These are phyloP conservation scores for Aspergillus niger DNA, from an alignment of 2,329 filamentous ascomycete species.

Conservation along the genomic window DNA sequence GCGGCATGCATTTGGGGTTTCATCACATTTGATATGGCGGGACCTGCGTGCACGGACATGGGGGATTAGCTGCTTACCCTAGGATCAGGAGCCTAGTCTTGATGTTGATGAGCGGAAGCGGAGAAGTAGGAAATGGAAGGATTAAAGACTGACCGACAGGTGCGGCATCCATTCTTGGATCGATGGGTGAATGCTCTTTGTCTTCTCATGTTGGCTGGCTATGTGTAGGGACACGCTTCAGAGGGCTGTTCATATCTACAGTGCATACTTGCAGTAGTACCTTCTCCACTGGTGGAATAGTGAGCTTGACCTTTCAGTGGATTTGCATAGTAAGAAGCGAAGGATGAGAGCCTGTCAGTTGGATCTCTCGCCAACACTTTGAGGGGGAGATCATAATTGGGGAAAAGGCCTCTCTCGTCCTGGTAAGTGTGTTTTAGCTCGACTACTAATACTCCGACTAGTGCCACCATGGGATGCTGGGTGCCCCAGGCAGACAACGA, in stretches of 20 bases:
- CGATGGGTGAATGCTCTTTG: background rate
- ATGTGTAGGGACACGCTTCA: background rate
- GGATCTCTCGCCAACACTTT: too few species aligned
- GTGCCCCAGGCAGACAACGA: too few species aligned
- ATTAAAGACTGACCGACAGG: conserved; percentile 1
- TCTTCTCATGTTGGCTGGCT: background rate
- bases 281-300: too few species aligned
- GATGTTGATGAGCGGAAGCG: background rate
- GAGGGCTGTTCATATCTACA: background rate
- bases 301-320: too few species aligned
- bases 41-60: background rate
- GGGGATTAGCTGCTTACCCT: background rate
- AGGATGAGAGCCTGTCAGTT: too few species aligned
- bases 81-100: background rate
- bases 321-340: too few species aligned
- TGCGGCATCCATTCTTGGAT: conserved; percentile 2
- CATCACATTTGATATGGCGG: conserved; percentile 7
- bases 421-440: too few species aligned
- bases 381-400: too few species aligned
- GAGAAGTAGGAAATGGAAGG: background rate
- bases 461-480: too few species aligned
- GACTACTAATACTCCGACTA: too few species aligned
- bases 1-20: background rate
- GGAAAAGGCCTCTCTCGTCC: too few species aligned
- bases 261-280: background rate